phyloP scores from a whole-genome alignment of 352 stramenopile genomes.

The Pythium sp. region DNA sequence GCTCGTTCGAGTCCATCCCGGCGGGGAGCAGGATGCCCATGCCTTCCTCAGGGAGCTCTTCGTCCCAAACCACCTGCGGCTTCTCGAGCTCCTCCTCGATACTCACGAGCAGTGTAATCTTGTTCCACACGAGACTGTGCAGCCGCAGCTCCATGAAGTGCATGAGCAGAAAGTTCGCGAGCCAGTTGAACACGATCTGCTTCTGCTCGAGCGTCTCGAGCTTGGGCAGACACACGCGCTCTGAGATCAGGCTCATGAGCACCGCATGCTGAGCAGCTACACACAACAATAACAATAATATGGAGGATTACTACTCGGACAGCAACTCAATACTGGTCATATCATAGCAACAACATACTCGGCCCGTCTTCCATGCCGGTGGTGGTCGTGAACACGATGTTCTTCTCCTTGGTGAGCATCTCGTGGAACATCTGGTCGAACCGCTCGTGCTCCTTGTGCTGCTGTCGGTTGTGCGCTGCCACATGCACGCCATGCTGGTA shows the following conservation, averaged over 20 bases:
- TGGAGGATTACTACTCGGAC: background rate
- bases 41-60: conserved; percentile 45
- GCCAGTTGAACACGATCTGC: conserved; percentile 66
- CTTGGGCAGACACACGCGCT: conserved; percentile 62
- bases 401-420: conserved; percentile 71
- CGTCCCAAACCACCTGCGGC: conserved; percentile 52
- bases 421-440: conserved; percentile 61
- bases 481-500: conserved; percentile 33
- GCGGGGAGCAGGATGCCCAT: conserved; percentile 69
- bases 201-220: conserved; percentile 51
- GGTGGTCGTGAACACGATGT: conserved; percentile 68
- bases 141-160: conserved; percentile 84
- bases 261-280: conserved; percentile 51
- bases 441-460: conserved; percentile 37
- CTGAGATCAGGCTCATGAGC: conserved; percentile 51
- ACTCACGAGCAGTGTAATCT: conserved; percentile 68
- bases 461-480: conserved; percentile 38
- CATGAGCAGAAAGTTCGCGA: conserved; percentile 72
- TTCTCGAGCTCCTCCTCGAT: conserved; percentile 29
- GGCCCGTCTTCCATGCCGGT: conserved; percentile 72
- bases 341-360: conserved; percentile 28
- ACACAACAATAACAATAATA: conserved; percentile 4
- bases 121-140: conserved; percentile 84
- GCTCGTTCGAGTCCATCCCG: conserved; percentile 46
- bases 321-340: background rate